Base-by-base conservation (phyloP, 768 basidiomycete genomes). In the Hortiboletus flavorubellus region DNA sequence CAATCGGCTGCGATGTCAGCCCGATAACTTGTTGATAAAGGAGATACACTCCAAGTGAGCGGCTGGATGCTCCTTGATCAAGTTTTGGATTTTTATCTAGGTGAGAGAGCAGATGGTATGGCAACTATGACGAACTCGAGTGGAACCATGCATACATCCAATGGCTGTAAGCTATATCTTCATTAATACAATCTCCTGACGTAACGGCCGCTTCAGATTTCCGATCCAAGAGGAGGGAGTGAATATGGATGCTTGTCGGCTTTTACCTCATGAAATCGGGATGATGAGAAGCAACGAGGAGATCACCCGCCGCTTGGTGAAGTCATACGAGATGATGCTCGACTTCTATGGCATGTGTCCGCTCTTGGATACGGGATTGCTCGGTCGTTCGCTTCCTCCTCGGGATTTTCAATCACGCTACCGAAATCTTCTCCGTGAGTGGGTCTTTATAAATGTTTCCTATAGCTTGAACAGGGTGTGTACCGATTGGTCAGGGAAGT, bases 271-370 rank as follows among this genome's bases (percentile, higher is more conserved):
- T 64, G 89, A 91, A 68, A 77, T 84, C 43, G 64, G 70, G 12
- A 66, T 73, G 35, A 85, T 89, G 79, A 84, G 75, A 61, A 69
- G 70, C 14, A 76, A 83, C 65, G 60, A 76, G 31, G 59, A 61
- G 39, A 75, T 85, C 42, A 68, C 83, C 46, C 57, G 70, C 53
- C 80, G 86, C 38, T 61, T 89, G 31, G 51, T 84, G 5, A 69
- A 68, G 30, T 89, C 88, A 18, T 90, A 89, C 68, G 73, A 69
- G 58, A 77, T 90, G 61, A 88, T 92, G 85, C 79, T 91, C 29
- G 85, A 87, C 67, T 90, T 91, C 72, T 91, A 88, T 64, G 89
- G 88, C 23, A 88, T 90, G 85, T 74, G 75, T 30, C 78, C 90
- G 33, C 70, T 83, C 35, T 61, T 71, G 26, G 78, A 82, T 39